Conservation (phyloP, 2,329 filamentous ascomycete species). For the Fusarium buharicum region DNA sequence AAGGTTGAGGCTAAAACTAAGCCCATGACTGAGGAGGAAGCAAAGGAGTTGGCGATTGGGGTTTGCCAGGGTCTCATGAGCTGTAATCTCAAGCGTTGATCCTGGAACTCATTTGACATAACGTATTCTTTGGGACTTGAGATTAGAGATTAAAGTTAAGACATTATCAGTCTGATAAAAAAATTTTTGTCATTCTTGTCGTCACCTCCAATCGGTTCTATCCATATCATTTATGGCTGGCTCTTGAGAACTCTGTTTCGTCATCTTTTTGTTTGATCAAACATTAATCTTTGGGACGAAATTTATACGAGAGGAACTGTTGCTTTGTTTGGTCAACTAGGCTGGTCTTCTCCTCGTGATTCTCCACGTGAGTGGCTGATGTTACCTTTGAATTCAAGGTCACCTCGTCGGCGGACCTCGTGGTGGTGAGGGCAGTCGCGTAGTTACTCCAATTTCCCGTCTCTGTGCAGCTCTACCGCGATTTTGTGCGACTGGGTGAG, state of each 20-base stretch:
- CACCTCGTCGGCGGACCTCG: conserved; percentile 5
- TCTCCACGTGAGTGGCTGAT: neutral
- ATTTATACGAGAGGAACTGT: neutral
- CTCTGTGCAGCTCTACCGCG: neutral
- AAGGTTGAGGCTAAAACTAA: neutral
- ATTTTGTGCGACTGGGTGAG: conserved; percentile 1
- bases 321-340: neutral
- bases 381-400: neutral
- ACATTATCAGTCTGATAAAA: too few species aligned
- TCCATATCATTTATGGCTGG: too few species aligned
- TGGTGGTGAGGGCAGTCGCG: conserved; percentile 15
- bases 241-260: too few species aligned
- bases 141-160: too few species aligned
- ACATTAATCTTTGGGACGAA: too few species aligned
- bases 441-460: neutral
- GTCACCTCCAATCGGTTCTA: too few species aligned
- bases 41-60: conserved; percentile 7
- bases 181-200: too few species aligned
- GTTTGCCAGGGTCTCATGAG: conserved; percentile 6
- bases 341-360: neutral
- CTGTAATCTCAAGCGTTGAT: conserved; percentile 1
- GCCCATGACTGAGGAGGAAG: conserved; percentile 3
- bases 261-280: too few species aligned
- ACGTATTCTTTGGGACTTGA: too few species aligned
- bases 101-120: neutral